phyloP scores from a whole-genome alignment of 1,139 yeast genomes.

The Hansenula sp. region DNA sequence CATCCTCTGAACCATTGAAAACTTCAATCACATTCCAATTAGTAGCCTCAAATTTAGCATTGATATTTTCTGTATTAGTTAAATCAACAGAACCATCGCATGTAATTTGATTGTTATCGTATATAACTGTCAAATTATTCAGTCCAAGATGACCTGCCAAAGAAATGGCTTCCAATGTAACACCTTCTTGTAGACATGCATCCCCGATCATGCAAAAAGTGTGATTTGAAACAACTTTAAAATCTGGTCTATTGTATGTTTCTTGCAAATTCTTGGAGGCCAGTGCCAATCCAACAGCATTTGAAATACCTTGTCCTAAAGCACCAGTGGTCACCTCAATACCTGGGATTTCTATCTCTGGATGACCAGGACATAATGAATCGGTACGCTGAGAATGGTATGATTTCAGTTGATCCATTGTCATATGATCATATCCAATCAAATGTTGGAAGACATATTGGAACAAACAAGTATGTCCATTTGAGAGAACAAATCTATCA shows the following conservation, averaged over 20 bases:
- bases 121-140: constrained; percentile 91
- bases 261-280: constrained; percentile 94
- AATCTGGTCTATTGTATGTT: constrained; percentile 86
- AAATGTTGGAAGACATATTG: constrained; percentile 31
- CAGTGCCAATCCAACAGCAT: constrained; percentile 96
- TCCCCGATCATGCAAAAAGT: constrained; percentile 75
- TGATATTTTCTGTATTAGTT: constrained; percentile 29
- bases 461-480: constrained; percentile 33
- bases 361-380: constrained; percentile 46
- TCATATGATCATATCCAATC: constrained; percentile 30
- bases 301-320: constrained; percentile 96
- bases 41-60: constrained; percentile 29
- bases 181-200: constrained; percentile 99
- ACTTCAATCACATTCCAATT: constrained; percentile 30
- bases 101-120: constrained; percentile 73
- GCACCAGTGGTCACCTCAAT: constrained; percentile 99
- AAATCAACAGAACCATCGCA: constrained; percentile 35
- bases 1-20: constrained; percentile 25
- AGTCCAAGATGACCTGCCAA: constrained; percentile 96
- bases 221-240: constrained; percentile 49
- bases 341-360: constrained; percentile 81
- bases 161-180: constrained; percentile 90
- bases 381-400: constrained; percentile 25
- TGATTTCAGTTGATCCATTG: constrained; percentile 29
- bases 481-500: constrained; percentile 34